Conservation (phyloP, 805 yeast species). For the Candida orba region DNA sequence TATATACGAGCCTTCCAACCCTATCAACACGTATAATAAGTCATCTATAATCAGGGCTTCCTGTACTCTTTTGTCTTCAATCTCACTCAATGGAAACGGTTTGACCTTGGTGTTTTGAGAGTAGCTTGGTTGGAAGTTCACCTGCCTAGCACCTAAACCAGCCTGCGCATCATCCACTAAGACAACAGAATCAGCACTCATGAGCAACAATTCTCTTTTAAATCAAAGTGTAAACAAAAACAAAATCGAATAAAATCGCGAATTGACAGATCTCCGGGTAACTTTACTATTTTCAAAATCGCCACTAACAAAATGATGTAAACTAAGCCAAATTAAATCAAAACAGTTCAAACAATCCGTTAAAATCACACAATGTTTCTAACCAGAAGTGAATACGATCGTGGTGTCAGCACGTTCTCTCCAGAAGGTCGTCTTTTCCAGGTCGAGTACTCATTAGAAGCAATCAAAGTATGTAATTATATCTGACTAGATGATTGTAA, state of each 20-base stretch:
- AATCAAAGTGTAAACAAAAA: not conserved
- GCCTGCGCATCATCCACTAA: not conserved
- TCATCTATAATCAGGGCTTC: conserved; percentile 72
- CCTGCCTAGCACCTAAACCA: conserved; percentile 13
- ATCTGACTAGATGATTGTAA: not conserved
- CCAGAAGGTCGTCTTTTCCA: conserved; percentile 98
- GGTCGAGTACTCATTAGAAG: conserved; percentile 96
- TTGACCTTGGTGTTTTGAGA: conserved; percentile 27
- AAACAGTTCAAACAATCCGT: not conserved
- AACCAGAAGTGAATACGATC: conserved; percentile 98
- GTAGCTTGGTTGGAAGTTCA: conserved; percentile 29
- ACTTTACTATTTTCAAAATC: not conserved
- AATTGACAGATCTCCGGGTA: not conserved
- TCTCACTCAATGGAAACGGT: conserved; percentile 40
- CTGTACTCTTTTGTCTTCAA: conserved; percentile 47
- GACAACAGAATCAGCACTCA: not conserved
- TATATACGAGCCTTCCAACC: conserved; percentile 73
- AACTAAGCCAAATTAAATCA: not conserved
- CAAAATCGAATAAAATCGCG: not conserved
- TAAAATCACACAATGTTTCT: conserved; percentile 85
- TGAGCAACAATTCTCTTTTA: not conserved
- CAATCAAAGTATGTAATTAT: conserved; percentile 59
- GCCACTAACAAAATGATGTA: not conserved
- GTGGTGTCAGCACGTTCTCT: conserved; percentile 97
- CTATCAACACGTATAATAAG: conserved; percentile 56